phyloP scores from a whole-genome alignment of 2,329 filamentous ascomycete genomes.

The Fusarium sterilihyphosum region DNA sequence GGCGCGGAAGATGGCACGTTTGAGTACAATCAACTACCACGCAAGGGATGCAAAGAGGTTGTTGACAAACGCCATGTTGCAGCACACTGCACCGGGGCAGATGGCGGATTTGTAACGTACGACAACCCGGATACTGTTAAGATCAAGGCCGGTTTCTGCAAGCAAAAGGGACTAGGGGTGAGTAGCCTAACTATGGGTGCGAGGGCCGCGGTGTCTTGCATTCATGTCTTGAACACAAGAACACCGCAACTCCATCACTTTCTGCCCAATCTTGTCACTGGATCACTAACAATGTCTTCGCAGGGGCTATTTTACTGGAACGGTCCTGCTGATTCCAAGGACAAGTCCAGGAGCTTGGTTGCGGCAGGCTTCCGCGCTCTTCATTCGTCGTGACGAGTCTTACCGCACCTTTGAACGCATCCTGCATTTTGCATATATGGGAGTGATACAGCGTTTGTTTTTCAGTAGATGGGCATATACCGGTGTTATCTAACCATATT shows the following conservation, averaged over 20 bases:
- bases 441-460: constrained; percentile 33
- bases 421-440: constrained; percentile 26
- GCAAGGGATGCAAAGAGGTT: constrained; percentile 68
- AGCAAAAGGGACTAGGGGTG: constrained; percentile 74
- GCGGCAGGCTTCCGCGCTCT: constrained; percentile 67
- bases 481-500: constrained; percentile 21
- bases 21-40: constrained; percentile 77
- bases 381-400: constrained; percentile 51
- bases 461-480: constrained; percentile 31
- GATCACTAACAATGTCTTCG: constrained; percentile 32
- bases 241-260: constrained; percentile 16
- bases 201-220: constrained; percentile 12
- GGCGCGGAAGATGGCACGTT: constrained; percentile 74
- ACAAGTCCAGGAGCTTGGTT: constrained; percentile 66
- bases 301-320: constrained; percentile 85
- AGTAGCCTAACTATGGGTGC: constrained; percentile 43
- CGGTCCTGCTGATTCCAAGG: constrained; percentile 74
- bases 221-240: constrained; percentile 20
- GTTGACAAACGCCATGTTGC: constrained; percentile 75
- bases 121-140: constrained; percentile 81
- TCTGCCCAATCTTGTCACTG: background rate
- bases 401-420: constrained; percentile 11
- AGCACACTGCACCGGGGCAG: constrained; percentile 76
- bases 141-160: constrained; percentile 79
- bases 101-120: constrained; percentile 82